Evolutionary conservation across 495 filamentous ascomycete species (phyloP), one percentile per base, ranked within the genome.

Genomic region (Talaromyces thailandensis): DNA sequence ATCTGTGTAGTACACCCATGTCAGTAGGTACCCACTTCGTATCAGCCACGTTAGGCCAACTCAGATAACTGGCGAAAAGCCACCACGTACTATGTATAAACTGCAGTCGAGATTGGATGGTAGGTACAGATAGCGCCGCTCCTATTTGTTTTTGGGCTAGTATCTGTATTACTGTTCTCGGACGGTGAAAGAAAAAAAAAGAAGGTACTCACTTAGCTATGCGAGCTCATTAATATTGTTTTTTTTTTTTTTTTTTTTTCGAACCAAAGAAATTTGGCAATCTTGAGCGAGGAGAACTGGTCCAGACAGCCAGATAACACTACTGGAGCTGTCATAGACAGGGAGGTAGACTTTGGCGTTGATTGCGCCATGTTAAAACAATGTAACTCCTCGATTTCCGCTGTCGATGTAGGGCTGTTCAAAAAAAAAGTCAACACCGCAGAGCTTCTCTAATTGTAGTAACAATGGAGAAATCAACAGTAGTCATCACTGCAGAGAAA

Each of bases 381-480:
- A 48, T 48, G 43, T 21, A 18, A 21, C 43, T 48, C n/a, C 43
- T 48, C 43, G 43, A 48, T 48, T 40, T 48, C 43, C 3, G 16
- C 43, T 48, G 43, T 21, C 3, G 9, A 48, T 18, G 21, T 48
- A 48, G 43, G 43, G 5, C 43, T 48, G 43, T 6, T 8, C 4
- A 14, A 48, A 48, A 48, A 21, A 21, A 48, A 48, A n/a, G 18
- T 48, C 35, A 40, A 21, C 43, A 48, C n/a, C 6, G 14, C 6
- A 21, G 43, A 21, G 18, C 6, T 48, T 48, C 29, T 35, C 26
- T 21, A 56, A n/a, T 14, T 2, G 8, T 35, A 18, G 29, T 14
- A 57, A 57, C 14, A 35, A 57, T 57, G 55, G 55, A 57, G 29
- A 57, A 57, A 16, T 57, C 55, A 31, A 9, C 55, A 6, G 26